A percentile compares a stretch with the other conserved stretches of the same genome.
Conservation (phyloP, 202 grass and related monocot species). For the Zizania palustris region DNA sequence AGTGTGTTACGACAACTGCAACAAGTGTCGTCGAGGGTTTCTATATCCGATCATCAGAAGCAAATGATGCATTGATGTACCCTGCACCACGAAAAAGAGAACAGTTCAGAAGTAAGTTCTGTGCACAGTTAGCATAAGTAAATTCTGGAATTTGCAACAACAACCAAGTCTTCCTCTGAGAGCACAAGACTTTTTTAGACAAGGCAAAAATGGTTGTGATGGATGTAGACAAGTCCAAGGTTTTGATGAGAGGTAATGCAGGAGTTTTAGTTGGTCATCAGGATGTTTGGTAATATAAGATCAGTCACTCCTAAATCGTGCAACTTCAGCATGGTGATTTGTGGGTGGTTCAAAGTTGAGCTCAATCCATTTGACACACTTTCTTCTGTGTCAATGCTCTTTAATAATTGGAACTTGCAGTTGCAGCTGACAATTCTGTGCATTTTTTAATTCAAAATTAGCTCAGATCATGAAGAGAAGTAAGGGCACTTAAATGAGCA, state of each 20-base stretch:
- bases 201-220: constrained; percentile 2
- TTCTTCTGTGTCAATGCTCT: not conserved
- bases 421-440: not conserved
- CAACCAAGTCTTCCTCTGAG: constrained; percentile 6
- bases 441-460: constrained; percentile 12
- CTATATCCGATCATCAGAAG: not conserved
- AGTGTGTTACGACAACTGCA: not conserved
- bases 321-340: not conserved
- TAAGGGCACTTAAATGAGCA: constrained; percentile 14
- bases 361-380: too few relatives aligned
- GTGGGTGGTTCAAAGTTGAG: not conserved
- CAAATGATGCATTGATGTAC: not conserved
- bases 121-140: not conserved
- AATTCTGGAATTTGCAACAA: not conserved
- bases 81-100: constrained; percentile 7
- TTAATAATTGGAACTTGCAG: constrained; percentile 1
- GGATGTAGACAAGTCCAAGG: not conserved
- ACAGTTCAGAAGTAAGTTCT: not conserved
- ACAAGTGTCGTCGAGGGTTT: constrained; percentile 1
- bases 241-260: not conserved
- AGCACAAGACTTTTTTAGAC: too few relatives aligned
- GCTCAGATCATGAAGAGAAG: constrained; percentile 17
- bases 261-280: not conserved
- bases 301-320: constrained; percentile 4
- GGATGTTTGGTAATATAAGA: not conserved